Percentiles rank a stretch among this genome's conserved stretches.
Evolutionary conservation across 106 monocot genomes (phyloP).

Genomic region (Narthecium ossifragum): DNA sequence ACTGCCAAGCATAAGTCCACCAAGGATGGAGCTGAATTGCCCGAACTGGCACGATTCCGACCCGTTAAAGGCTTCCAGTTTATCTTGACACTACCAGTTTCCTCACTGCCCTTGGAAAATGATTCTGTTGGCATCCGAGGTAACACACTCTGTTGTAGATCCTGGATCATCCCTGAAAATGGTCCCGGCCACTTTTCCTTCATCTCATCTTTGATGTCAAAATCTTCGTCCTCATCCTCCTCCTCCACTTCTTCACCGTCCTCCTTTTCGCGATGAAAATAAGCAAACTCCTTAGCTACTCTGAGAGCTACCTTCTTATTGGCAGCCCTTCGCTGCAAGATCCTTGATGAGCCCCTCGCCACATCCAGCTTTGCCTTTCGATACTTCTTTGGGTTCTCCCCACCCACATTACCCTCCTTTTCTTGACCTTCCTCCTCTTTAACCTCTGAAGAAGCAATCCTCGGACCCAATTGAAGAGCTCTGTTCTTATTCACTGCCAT

Average conservation of each 20-base stretch:
- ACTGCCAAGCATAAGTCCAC: slow-evolving; percentile 32
- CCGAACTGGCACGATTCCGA: not conserved
- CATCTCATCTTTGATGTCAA: slow-evolving; percentile 2
- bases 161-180: slow-evolving; percentile 53
- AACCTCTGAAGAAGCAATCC: slow-evolving; percentile 55
- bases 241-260: slow-evolving; percentile 14
- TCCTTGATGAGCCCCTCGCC: no score
- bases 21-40: slow-evolving; percentile 19
- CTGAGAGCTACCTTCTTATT: no score
- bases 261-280: no score
- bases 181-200: slow-evolving; percentile 69
- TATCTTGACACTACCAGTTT: slow-evolving; percentile 15
- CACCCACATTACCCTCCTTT: no score
- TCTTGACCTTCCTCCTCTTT: slow-evolving; percentile 30
- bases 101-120: slow-evolving; percentile 12
- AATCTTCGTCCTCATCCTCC: slow-evolving; percentile 15
- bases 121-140: slow-evolving; percentile 10
- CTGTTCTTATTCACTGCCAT: slow-evolving; percentile 13
- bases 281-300: no score
- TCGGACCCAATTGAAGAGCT: slow-evolving; percentile 44
- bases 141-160: slow-evolving; percentile 19
- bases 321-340: no score
- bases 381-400: no score
- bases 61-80: slow-evolving; percentile 34
- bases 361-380: no score